Base-by-base conservation (phyloP, 2,329 filamentous ascomycete species). In the Didymella segeticola region DNA sequence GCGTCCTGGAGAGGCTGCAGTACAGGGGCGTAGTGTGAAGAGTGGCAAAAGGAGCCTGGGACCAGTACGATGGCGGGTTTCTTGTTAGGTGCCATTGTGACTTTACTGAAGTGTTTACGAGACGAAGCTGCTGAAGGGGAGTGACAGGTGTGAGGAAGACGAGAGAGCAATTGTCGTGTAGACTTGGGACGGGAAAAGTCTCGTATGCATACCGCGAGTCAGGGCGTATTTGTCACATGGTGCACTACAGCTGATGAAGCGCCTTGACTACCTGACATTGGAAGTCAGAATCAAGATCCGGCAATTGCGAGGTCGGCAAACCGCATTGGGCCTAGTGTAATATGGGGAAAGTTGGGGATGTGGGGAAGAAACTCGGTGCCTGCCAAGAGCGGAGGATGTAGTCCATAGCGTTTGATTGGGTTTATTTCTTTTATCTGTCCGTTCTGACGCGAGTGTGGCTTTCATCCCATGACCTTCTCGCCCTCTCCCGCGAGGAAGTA, bases 401-500 rank as follows among this genome's bases (percentile, higher is more conserved):
- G 25, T 29, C 19, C 25, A 31, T 14, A 5, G 12, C 20, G 22
- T 7, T 25, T 26, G n/a, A 27, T 50, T 43, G 31, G 6, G 14
- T 26, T 10, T 3, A 17, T 14, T 23, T 4, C 5, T n/a, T 14
- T 33, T 5, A 25, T 19, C 17, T 17, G 4, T 46, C 10, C n/a
- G 22, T 15, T n/a, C 12, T 15, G 14, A 12, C 22, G 10, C 6
- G 25, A 4, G 15, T 22, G 7, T 29, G 30, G 23, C 15, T 22
- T 29, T 11, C 27, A 53, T 5, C 51, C 51, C 22, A 48, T 34
- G 33, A 53, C 43, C 12, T 53, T 53, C 19, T 48, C 51, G 14
- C 51, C 52, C 5, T 49, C 43, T 5, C 57, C 60, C 4, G 51
- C 49, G n/a, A 66, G 36, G 26, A 68, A 74, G 41, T 59, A 60